A percentile compares a stretch with the other conserved stretches of the same genome.
phyloP scores from a whole-genome alignment of 2,329 filamentous ascomycete species.

The Epichloe scottii region DNA sequence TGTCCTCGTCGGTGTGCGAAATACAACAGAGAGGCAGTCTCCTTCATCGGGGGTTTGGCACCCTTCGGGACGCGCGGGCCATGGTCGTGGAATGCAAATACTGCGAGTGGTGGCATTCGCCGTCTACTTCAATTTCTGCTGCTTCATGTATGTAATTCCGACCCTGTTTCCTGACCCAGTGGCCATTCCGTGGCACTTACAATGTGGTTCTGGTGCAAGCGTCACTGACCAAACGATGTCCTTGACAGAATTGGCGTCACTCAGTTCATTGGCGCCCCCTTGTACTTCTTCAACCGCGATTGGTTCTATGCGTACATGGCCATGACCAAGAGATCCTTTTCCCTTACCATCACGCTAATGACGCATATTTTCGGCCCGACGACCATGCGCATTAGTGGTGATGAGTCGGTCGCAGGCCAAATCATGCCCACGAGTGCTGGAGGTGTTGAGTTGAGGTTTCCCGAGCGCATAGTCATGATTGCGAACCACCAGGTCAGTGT shows the following conservation, averaged over 20 bases:
- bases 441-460: slow-evolving; percentile 64
- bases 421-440: slow-evolving; percentile 59
- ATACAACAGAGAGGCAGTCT: slow-evolving; percentile 9
- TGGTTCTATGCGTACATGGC: slow-evolving; percentile 81
- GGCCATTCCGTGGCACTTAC: not conserved
- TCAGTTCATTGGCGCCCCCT: slow-evolving; percentile 61
- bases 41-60: slow-evolving; percentile 22
- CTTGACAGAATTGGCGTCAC: slow-evolving; percentile 48
- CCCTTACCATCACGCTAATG: slow-evolving; percentile 63
- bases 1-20: slow-evolving; percentile 15
- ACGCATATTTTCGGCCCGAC: slow-evolving; percentile 85
- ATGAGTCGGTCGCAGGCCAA: slow-evolving; percentile 66
- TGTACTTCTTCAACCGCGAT: slow-evolving; percentile 65
- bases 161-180: not conserved
- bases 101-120: slow-evolving; percentile 38
- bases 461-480: slow-evolving; percentile 69
- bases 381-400: slow-evolving; percentile 69
- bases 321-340: slow-evolving; percentile 74
- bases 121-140: slow-evolving; percentile 39
- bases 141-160: slow-evolving; percentile 26
- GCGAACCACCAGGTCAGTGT: slow-evolving; percentile 67
- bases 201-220: not conserved
- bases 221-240: slow-evolving; percentile 6
- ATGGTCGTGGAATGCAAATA: slow-evolving; percentile 36
- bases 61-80: slow-evolving; percentile 41